These are phyloP conservation scores for Trichosanthes truncata DNA, from an alignment of 306 rosid species.

Conservation along the genomic window DNA sequence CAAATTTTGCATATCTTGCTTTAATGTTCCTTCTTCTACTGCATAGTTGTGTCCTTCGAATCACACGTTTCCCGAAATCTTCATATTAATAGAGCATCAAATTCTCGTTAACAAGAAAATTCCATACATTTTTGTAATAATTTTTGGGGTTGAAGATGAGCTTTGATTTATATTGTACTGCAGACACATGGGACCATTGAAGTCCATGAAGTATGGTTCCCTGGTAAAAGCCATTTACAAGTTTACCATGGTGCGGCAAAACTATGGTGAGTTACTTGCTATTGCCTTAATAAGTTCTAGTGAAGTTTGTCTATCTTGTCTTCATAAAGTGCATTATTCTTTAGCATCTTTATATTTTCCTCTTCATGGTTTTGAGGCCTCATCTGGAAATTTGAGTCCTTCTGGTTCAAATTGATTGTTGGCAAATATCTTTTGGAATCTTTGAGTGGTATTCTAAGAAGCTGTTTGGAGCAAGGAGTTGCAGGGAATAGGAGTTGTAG, in stretches of 20 bases:
- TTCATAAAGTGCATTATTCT: neutral
- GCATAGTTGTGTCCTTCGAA: neutral
- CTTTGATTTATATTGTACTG: constrained; percentile 8
- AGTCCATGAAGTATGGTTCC: constrained; percentile 59
- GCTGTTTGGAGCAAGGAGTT: too few species aligned
- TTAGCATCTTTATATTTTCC: neutral
- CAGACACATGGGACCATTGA: constrained; percentile 81
- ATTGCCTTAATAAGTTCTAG: neutral
- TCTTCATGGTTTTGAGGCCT: neutral
- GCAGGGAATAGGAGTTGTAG: too few species aligned
- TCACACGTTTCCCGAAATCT: neutral
- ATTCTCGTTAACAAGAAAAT: neutral
- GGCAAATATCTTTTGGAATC: too few species aligned
- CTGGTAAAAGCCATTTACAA: constrained; percentile 57
- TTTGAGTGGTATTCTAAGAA: too few species aligned
- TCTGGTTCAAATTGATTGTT: too few species aligned
- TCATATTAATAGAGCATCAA: neutral
- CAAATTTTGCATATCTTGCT: neutral
- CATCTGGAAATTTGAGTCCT: neutral
- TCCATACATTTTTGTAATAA: neutral
- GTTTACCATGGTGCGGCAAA: constrained; percentile 58
- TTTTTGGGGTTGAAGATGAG: neutral
- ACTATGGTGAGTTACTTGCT: constrained; percentile 45
- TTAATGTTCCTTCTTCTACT: neutral
- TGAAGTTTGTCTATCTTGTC: neutral